Evolutionary conservation across 2,329 filamentous ascomycete genomes (phyloP).

Genomic region (Didymella exigua): DNA sequence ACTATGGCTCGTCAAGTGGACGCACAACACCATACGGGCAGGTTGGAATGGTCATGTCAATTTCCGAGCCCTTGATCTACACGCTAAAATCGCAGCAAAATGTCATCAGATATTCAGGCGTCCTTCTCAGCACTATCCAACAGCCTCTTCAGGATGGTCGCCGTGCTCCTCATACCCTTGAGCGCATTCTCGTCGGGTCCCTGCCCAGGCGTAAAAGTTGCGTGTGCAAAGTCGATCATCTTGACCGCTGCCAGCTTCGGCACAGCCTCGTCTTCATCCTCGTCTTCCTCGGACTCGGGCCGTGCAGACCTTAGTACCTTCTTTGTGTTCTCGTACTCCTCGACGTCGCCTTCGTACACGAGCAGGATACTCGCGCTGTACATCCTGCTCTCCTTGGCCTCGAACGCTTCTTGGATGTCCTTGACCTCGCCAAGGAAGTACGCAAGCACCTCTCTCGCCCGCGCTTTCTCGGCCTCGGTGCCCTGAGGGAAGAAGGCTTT

Average conservation of each 20-base stretch:
- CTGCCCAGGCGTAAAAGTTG: conserved; percentile 77
- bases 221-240: conserved; percentile 97
- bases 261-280: conserved; percentile 52
- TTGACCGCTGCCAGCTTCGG: conserved; percentile 79
- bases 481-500: conserved; percentile 56
- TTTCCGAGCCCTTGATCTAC: background rate
- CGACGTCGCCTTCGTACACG: conserved; percentile 68
- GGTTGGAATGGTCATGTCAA: background rate
- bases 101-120: background rate
- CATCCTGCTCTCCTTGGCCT: conserved; percentile 69
- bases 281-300: conserved; percentile 40
- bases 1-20: no score
- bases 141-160: conserved; percentile 72
- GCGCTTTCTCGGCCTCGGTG: conserved; percentile 33
- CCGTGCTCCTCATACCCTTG: conserved; percentile 72
- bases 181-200: conserved; percentile 87
- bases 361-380: conserved; percentile 69
- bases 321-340: conserved; percentile 57
- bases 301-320: conserved; percentile 27
- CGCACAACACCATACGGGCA: no score
- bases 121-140: conserved; percentile 38
- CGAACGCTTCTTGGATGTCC: conserved; percentile 62
- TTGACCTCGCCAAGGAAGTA: conserved; percentile 55
- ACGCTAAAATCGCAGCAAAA: conserved; percentile 11
- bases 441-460: conserved; percentile 56